phyloP scores from a whole-genome alignment of 1,284 basidiomycete species.

The Schizopora paradoxa region DNA sequence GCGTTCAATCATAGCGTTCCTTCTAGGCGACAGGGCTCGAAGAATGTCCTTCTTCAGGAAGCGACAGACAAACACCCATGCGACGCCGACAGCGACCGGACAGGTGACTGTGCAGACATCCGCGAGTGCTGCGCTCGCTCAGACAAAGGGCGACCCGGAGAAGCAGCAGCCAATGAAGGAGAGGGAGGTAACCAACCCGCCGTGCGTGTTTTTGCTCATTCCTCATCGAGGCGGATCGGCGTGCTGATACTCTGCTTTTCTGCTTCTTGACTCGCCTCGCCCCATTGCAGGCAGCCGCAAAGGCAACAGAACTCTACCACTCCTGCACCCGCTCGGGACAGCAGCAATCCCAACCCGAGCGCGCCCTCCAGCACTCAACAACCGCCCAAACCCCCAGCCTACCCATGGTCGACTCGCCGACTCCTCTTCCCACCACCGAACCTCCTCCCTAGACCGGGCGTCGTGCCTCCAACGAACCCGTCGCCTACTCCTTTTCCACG shows the following conservation, averaged over 20 bases:
- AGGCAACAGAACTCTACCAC: conserved; percentile 4
- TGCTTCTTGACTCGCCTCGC: conserved; percentile 1
- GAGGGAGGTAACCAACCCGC: conserved; percentile 11
- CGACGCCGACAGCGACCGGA: conserved; percentile 33
- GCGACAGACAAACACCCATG: conserved; percentile 45
- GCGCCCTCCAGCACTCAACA: conserved; percentile 26
- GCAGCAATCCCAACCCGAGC: conserved; percentile 24
- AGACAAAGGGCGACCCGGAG: conserved; percentile 18
- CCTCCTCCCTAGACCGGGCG: conserved; percentile 55
- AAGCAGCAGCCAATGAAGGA: conserved; percentile 16
- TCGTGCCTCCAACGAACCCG: conserved; percentile 51
- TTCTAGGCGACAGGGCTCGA: conserved; percentile 49
- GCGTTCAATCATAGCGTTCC: conserved; percentile 48
- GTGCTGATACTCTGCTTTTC: neutral
- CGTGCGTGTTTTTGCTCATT: conserved; percentile 7
- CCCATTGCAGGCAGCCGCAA: conserved; percentile 1
- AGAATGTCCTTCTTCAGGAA: conserved; percentile 90
- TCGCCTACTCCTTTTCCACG: conserved; percentile 91
- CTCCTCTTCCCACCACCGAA: conserved; percentile 62
- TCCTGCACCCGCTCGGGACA: conserved; percentile 7
- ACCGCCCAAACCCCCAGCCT: conserved; percentile 53
- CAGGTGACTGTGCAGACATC: conserved; percentile 53
- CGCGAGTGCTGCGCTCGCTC: conserved; percentile 43
- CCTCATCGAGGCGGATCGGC: no score
- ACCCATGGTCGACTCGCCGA: conserved; percentile 74